These are phyloP conservation scores for Tetracentron sinense DNA, from an alignment of 164 flowering plant species.

Conservation along the genomic window DNA sequence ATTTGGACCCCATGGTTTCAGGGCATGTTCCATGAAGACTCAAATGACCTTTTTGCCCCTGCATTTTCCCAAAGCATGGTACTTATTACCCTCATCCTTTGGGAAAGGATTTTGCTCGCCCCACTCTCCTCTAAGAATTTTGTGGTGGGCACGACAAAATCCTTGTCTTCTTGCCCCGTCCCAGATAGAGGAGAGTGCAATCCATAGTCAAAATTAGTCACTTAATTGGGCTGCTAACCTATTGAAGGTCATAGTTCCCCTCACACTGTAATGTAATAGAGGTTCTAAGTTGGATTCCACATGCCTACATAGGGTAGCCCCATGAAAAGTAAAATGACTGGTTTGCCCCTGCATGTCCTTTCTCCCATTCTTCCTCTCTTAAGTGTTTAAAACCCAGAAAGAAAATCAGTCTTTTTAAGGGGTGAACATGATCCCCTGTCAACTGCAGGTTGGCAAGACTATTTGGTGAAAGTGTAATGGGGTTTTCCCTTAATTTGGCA, in stretches of 20 bases:
- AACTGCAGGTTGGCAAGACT: constrained; percentile 27
- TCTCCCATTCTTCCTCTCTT: not conserved
- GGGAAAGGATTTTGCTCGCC: too few species aligned
- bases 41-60: constrained; percentile 5
- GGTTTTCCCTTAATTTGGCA: constrained; percentile 5
- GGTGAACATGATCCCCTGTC: constrained; percentile 22
- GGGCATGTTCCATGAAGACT: not conserved
- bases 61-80: too few species aligned
- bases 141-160: too few species aligned
- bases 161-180: too few species aligned
- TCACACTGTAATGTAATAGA: not conserved
- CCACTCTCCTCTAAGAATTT: too few species aligned
- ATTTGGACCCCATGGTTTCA: not conserved
- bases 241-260: constrained; percentile 20
- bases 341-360: constrained; percentile 17
- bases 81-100: too few species aligned
- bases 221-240: constrained; percentile 16
- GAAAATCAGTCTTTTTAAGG: constrained; percentile 13
- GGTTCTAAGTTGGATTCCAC: not conserved
- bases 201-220: too few species aligned
- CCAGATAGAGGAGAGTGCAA: too few species aligned
- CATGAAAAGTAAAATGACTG: constrained; percentile 11
- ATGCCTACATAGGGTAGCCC: not conserved
- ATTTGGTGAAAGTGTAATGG: constrained; percentile 25
- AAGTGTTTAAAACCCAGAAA: not conserved